Conservation (phyloP, 2,329 filamentous ascomycete species). For the Plectosphaerella sp. region DNA sequence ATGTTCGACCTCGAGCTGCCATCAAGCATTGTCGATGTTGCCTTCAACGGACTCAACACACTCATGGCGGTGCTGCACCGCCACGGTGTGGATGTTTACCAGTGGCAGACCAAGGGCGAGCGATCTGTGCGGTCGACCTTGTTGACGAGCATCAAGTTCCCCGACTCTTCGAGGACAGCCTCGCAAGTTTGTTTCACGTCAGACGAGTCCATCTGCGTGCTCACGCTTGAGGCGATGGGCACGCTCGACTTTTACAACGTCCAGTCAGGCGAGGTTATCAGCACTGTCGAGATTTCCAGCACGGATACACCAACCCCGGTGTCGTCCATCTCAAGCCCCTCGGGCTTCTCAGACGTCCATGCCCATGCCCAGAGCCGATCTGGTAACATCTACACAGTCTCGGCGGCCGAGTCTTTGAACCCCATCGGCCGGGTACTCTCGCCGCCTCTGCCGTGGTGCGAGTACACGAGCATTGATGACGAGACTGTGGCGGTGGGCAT, state of each 20-base stretch:
- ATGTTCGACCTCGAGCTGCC: constrained; percentile 65
- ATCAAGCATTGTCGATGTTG: constrained; percentile 66
- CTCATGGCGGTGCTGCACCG: constrained; percentile 70
- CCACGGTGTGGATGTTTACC: constrained; percentile 61
- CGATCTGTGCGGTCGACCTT: constrained; percentile 37
- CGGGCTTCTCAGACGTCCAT: constrained; percentile 21
- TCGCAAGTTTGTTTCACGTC: constrained; percentile 26
- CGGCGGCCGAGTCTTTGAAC: constrained; percentile 6
- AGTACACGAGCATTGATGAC: constrained; percentile 16
- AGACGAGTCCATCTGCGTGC: constrained; percentile 21
- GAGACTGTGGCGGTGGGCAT: constrained; percentile 53
- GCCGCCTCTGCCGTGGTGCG: constrained; percentile 47
- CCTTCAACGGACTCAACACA: constrained; percentile 61
- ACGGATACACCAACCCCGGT: constrained; percentile 6
- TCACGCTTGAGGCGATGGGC: constrained; percentile 20
- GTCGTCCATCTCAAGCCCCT: constrained; percentile 24
- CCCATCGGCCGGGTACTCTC: constrained; percentile 10
- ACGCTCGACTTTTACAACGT: constrained; percentile 7
- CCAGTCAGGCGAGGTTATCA: not conserved
- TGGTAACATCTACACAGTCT: constrained; percentile 39
- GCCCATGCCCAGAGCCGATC: constrained; percentile 40
- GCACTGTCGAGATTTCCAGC: not conserved
- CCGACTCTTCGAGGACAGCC: constrained; percentile 9
- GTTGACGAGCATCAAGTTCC: not conserved
- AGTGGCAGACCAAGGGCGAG: constrained; percentile 60